Evolutionary conservation across 169 alveolate genomes (phyloP).

Genomic region (Cryptosporidium canis): DNA sequence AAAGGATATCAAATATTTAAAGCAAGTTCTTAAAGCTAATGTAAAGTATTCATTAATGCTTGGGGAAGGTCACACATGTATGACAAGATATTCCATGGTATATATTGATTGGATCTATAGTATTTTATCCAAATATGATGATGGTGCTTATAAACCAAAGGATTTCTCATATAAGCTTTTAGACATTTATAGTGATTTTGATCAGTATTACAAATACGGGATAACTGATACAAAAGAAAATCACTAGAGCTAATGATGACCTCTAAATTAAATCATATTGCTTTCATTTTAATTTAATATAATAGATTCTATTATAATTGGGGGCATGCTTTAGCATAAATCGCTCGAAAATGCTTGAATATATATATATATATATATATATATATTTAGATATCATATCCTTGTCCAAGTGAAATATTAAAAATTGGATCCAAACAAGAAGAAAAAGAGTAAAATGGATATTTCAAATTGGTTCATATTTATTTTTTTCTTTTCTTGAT

Average conservation of each 20-base stretch:
- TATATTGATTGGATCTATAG: conserved; percentile 57
- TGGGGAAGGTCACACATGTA: conserved; percentile 47
- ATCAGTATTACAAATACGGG: neutral
- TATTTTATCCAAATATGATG: conserved; percentile 6
- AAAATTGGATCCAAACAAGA: no score
- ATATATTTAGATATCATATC: neutral
- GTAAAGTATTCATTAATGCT: conserved; percentile 24
- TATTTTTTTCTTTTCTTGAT: no score
- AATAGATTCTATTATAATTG: neutral
- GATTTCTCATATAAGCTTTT: conserved; percentile 5
- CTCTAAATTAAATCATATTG: neutral
- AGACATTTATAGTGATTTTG: neutral
- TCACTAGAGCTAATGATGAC: neutral
- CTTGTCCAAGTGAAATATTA: no score
- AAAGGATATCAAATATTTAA: conserved; percentile 33
- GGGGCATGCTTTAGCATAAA: neutral
- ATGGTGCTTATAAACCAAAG: conserved; percentile 5
- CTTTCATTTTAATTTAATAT: neutral
- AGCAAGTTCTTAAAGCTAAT: conserved; percentile 20
- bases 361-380: neutral
- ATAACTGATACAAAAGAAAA: neutral
- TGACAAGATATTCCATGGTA: conserved; percentile 45
- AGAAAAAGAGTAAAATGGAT: no score
- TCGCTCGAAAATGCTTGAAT: neutral
- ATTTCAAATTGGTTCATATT: no score